These are phyloP conservation scores for Phlebopus sp. DNA, from an alignment of 1,284 basidiomycete genomes.

Conservation along the genomic window DNA sequence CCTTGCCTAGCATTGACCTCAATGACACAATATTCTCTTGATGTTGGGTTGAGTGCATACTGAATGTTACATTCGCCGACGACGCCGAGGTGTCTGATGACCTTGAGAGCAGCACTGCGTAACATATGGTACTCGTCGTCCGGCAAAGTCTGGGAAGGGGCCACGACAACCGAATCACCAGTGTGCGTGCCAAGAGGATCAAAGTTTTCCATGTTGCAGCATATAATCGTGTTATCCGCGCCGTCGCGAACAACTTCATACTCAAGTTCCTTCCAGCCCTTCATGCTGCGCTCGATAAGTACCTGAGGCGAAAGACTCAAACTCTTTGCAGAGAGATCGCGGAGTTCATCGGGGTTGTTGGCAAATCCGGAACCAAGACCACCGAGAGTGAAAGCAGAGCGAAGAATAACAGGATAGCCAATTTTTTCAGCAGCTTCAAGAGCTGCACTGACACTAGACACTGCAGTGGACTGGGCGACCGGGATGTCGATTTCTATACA, in stretches of 20 bases:
- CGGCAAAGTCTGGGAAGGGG: slow-evolving; percentile 95
- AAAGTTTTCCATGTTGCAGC: slow-evolving; percentile 99
- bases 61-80: slow-evolving; percentile 99
- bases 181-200: slow-evolving; percentile 99
- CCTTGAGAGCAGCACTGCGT: slow-evolving; percentile 95
- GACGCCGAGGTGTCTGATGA: slow-evolving; percentile 96
- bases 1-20: slow-evolving; percentile 91
- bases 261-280: slow-evolving; percentile 99
- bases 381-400: slow-evolving; percentile 97
- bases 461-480: slow-evolving; percentile 94
- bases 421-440: slow-evolving; percentile 89
- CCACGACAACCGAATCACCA: slow-evolving; percentile 99
- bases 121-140: slow-evolving; percentile 99
- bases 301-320: slow-evolving; percentile 94
- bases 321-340: slow-evolving; percentile 91
- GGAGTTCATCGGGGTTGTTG: slow-evolving; percentile 91
- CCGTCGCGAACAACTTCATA: slow-evolving; percentile 99
- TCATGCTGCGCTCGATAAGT: slow-evolving; percentile 96
- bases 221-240: slow-evolving; percentile 94
- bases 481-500: slow-evolving; percentile 93
- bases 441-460: slow-evolving; percentile 92
- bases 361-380: slow-evolving; percentile 99
- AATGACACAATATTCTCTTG: slow-evolving; percentile 96
- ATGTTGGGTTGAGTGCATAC: slow-evolving; percentile 94
- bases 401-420: slow-evolving; percentile 97